phyloP scores from a whole-genome alignment of 495 filamentous ascomycete genomes.

The Daldinia grandis region DNA sequence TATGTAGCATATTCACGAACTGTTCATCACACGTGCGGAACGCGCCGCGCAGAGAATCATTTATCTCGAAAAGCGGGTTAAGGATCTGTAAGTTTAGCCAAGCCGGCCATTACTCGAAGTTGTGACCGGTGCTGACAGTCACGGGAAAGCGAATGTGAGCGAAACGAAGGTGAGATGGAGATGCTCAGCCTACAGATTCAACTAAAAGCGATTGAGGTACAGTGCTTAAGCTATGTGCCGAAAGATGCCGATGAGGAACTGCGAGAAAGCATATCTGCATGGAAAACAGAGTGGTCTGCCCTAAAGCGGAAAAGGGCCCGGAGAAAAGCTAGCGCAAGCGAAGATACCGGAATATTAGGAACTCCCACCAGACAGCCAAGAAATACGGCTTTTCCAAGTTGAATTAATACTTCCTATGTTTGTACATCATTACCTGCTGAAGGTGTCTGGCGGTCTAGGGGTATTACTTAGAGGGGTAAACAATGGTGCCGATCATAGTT shows the following conservation, averaged over 20 bases:
- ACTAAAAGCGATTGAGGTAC: conserved; percentile 62
- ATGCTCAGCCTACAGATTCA: conserved; percentile 62
- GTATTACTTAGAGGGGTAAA: conserved; percentile 22
- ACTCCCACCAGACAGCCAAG: conserved; percentile 27
- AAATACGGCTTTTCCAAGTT: conserved; percentile 18
- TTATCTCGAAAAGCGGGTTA: conserved; percentile 57
- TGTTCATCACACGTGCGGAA: conserved; percentile 60
- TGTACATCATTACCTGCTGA: conserved; percentile 26
- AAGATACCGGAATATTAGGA: conserved; percentile 18
- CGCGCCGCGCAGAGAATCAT: conserved; percentile 62
- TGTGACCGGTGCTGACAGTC: conserved; percentile 18
- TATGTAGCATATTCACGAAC: conserved; percentile 60
- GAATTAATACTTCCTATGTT: background rate
- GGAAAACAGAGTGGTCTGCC: conserved; percentile 55
- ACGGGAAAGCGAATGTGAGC: conserved; percentile 48
- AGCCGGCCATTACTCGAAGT: background rate
- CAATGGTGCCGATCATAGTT: conserved; percentile 21
- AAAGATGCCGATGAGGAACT: conserved; percentile 53
- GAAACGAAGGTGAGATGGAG: conserved; percentile 51
- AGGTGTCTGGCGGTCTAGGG: conserved; percentile 22
- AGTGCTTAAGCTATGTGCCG: conserved; percentile 54
- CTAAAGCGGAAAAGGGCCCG: conserved; percentile 43
- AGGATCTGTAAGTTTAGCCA: conserved; percentile 54
- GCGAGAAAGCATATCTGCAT: conserved; percentile 54
- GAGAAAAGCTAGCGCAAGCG: conserved; percentile 29